Evolutionary conservation across 345 rosid species (phyloP).

Genomic region (Brassica carinata): DNA sequence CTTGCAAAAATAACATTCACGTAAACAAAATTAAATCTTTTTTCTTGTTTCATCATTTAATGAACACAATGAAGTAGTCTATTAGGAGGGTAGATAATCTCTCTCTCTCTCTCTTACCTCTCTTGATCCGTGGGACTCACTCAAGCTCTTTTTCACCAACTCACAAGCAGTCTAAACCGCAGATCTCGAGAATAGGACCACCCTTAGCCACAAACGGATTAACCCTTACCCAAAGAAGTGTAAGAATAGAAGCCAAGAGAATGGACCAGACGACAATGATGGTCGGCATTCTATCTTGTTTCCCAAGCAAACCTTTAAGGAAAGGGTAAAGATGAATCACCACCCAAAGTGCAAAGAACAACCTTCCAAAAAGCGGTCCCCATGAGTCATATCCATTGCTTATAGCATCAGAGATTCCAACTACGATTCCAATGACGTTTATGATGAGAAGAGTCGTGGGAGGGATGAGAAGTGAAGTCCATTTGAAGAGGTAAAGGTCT

Average conservation of each 20-base stretch:
- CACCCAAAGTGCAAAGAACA: constrained; percentile 94
- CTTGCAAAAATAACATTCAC: constrained; percentile 31
- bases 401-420: constrained; percentile 90
- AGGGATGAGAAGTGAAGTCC: constrained; percentile 90
- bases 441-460: constrained; percentile 88
- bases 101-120: constrained; percentile 1
- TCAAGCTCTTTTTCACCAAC: neutral
- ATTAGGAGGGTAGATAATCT: constrained; percentile 14
- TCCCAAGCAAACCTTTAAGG: constrained; percentile 97
- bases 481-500: constrained; percentile 94
- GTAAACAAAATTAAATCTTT: constrained; percentile 32
- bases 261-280: constrained; percentile 95
- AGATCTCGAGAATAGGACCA: constrained; percentile 86
- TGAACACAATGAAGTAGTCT: constrained; percentile 33
- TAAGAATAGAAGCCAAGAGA: constrained; percentile 87
- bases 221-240: constrained; percentile 91
- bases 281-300: constrained; percentile 95
- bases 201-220: constrained; percentile 86
- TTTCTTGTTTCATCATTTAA: constrained; percentile 11
- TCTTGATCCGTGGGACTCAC: constrained; percentile 38
- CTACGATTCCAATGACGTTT: constrained; percentile 82
- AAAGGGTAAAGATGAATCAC: constrained; percentile 92
- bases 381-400: constrained; percentile 97
- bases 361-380: constrained; percentile 96
- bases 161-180: constrained; percentile 86